Base-by-base conservation (phyloP, 1,284 basidiomycete species). In the Cystobasidium pallidum region DNA sequence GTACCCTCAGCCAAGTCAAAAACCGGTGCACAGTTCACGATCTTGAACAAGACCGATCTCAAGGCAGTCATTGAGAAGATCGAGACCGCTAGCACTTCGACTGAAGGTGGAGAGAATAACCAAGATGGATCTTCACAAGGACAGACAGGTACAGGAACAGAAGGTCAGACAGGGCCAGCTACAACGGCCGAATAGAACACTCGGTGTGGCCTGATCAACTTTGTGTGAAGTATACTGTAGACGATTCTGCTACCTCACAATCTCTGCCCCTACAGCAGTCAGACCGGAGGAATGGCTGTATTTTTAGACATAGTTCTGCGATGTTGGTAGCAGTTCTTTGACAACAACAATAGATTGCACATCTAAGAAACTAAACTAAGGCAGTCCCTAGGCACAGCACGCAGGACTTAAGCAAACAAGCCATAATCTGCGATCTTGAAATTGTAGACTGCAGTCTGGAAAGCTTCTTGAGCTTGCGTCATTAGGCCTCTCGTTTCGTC, bases 11-110 rank as follows among this genome's bases (percentile, higher is more conserved):
- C 24, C 7, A 64, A 64, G 28, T 64, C 62, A 7, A 26, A 49
- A 8, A 21, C 34, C 57, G 84, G 83, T 57, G 86, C 85, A 68
- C 92, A 92, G 36, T 95, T 94, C 81, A 86, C 91, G 82, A 94
- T 95, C 76, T 81, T 96, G 75, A 84, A 88, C 76, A 91, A 92
- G 80, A 85, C 85, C 45, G 84, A 85, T 78, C 83, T 95, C 80
- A 89, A 92, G 83, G 86, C 85, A 75, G 86, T 92, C 67, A 92
- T 94, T 51, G 74, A 26, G 15, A 66, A 72, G 54, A 71, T 75
- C 1, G 74, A 73, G 55, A 72, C 65, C 36, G 52, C 32, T 43
- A 26, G 34, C 15, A 32, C 62, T 30, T 24, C 32, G 39, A 64
- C 32, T 24, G 68, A 63, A 39, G 55, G 26, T 36, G 61, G 24